Conservation (phyloP, 352 stramenopile genomes). For the Phytophthora sojae region DNA sequence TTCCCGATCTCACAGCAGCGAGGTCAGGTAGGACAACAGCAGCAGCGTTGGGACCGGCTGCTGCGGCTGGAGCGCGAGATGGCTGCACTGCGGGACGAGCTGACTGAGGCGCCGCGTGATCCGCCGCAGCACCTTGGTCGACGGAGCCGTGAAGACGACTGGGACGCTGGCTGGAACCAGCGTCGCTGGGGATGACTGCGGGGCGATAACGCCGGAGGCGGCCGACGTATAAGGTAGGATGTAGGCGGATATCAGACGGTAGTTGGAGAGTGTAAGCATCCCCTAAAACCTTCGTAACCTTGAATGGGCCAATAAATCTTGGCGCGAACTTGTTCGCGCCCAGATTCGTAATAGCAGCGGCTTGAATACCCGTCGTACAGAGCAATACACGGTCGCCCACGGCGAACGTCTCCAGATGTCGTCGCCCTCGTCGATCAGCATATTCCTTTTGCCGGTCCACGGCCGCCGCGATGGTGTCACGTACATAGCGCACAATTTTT, state of each 20-base stretch:
- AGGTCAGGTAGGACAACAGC: not conserved
- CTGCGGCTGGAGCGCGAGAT: slow-evolving; percentile 3
- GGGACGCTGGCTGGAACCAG: not conserved
- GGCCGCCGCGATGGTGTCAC: too few species aligned
- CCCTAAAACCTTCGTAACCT: not conserved
- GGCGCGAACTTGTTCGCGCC: too few species aligned
- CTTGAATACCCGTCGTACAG: not conserved
- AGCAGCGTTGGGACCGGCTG: slow-evolving; percentile 1
- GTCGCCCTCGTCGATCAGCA: too few species aligned
- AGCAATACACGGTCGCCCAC: too few species aligned
- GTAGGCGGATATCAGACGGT: slow-evolving; percentile 16
- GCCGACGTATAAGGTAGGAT: slow-evolving; percentile 29
- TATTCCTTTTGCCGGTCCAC: too few species aligned
- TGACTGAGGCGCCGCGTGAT: not conserved
- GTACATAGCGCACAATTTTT: too few species aligned
- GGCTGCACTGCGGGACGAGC: not conserved
- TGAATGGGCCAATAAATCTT: too few species aligned
- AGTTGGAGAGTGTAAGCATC: slow-evolving; percentile 30
- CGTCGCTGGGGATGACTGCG: not conserved
- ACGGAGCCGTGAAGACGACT: not conserved
- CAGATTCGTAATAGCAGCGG: too few species aligned
- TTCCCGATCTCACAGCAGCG: too few species aligned
- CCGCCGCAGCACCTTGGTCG: not conserved
- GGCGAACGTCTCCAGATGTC: too few species aligned
- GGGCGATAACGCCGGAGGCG: slow-evolving; percentile 17